Base-by-base conservation (phyloP, 208 protist genomes). In the Cochliopodium minus region DNA sequence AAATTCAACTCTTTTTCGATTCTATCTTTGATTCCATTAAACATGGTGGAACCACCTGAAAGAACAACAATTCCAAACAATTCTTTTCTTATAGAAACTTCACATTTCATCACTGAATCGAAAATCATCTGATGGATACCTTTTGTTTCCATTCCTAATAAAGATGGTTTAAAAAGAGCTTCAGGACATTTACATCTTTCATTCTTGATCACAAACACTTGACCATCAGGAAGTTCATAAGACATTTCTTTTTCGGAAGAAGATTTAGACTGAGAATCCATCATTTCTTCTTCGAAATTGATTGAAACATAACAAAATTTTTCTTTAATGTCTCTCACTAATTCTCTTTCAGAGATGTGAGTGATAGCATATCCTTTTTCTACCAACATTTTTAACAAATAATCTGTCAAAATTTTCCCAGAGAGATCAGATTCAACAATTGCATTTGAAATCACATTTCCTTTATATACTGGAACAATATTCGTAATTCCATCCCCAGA, bases 71-170 rank as follows among this genome's bases (percentile, higher is more conserved):
- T 86, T 54, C 43, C 58, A 67, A 85, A 87, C 17, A 87, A 63
- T 13, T 86, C 74, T 38, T 61, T 69, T 43, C 79, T 49, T 45
- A 66, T 72, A 66, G 88, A 82, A 39, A 87, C 78, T 55, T 88
- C 85, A 67, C 83, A 89, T 73, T 92, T 96, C 73, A 87, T 87
- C 77, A 97, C 95, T 26, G 89, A 91, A 66, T 96, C 85, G 81
- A 88, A 96, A 52, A 79, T 78, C 58, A 79, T 86, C 71, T 57
- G 11, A 22, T 55, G 53, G 22, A 68, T 57, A 26, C 57, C 48
- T 23, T 73, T 69, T 10, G 10, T 38, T 48, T 66, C 54, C 28
- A n/a, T 4, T 5, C 45, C 53, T 25, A 59, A 36, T 9, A 39
- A 32, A 23, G 38, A 29, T 6, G 64, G 64, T 25, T 66, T 29